Evolutionary conservation across 208 protist species (phyloP).

Genomic region (Strigomonas oncopelti): DNA sequence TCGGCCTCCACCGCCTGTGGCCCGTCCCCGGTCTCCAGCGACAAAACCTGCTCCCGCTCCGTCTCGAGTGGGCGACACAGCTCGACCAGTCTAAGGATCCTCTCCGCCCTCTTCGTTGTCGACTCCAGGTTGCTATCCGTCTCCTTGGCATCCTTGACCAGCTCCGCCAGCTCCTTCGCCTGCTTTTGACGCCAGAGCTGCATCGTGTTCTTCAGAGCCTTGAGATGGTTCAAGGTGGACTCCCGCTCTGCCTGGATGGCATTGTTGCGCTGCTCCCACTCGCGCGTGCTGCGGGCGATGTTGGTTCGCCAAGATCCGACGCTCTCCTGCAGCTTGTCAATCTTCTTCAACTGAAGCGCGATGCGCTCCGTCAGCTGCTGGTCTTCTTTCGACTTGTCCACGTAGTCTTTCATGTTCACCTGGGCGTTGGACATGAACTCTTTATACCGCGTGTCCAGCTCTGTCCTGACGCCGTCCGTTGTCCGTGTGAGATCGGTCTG

Average conservation of each 20-base stretch:
- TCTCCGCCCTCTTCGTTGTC: slow-evolving; percentile 73
- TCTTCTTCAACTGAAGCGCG: slow-evolving; percentile 87
- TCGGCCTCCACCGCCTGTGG: slow-evolving; percentile 74
- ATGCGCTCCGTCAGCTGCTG: slow-evolving; percentile 88
- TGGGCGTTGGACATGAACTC: slow-evolving; percentile 90
- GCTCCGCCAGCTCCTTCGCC: slow-evolving; percentile 72
- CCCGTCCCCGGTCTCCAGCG: slow-evolving; percentile 77
- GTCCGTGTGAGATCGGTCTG: slow-evolving; percentile 66
- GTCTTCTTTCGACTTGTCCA: slow-evolving; percentile 93
- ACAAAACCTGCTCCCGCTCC: slow-evolving; percentile 92
- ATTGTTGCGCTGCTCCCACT: slow-evolving; percentile 91
- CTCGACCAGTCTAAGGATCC: slow-evolving; percentile 91
- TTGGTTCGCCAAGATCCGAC: slow-evolving; percentile 90
- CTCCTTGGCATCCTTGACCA: slow-evolving; percentile 87
- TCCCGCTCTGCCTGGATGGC: slow-evolving; percentile 92
- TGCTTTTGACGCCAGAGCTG: slow-evolving; percentile 88
- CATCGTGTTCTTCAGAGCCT: slow-evolving; percentile 93
- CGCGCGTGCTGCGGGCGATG: slow-evolving; percentile 80
- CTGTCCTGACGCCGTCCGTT: slow-evolving; percentile 63
- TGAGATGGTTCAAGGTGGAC: slow-evolving; percentile 85
- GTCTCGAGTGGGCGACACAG: slow-evolving; percentile 93
- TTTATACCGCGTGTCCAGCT: slow-evolving; percentile 86
- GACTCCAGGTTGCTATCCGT: slow-evolving; percentile 71
- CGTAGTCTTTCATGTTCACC: slow-evolving; percentile 93
- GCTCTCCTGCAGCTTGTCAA: slow-evolving; percentile 92